phyloP scores from a whole-genome alignment of 352 stramenopile species.

The Phytopythium chamaehyphon region DNA sequence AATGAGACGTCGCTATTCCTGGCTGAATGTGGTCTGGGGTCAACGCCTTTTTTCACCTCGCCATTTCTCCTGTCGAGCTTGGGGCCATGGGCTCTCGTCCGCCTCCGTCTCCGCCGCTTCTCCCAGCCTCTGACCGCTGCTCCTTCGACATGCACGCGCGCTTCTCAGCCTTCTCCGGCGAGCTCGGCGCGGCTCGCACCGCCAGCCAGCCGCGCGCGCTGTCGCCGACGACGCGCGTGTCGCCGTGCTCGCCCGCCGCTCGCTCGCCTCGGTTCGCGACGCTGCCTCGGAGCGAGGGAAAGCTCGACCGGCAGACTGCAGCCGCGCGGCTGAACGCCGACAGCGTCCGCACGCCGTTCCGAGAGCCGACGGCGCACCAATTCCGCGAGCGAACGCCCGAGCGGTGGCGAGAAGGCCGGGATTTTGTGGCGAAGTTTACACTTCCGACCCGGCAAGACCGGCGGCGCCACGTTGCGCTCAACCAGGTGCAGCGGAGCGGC shows the following conservation, averaged over 20 bases:
- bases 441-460: constrained; percentile 63
- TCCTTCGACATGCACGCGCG: constrained; percentile 33
- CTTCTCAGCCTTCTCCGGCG: constrained; percentile 25
- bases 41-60: background rate
- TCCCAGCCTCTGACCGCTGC: constrained; percentile 19
- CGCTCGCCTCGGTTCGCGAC: constrained; percentile 27
- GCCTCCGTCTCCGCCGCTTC: background rate
- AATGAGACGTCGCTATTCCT: too few relatives aligned
- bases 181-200: constrained; percentile 8
- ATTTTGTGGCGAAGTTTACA: constrained; percentile 71
- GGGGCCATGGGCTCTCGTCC: background rate
- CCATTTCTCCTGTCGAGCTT: background rate
- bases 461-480: constrained; percentile 38
- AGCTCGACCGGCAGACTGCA: constrained; percentile 26
- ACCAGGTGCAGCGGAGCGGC: constrained; percentile 41
- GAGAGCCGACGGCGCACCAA: constrained; percentile 33
- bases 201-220: constrained; percentile 9
- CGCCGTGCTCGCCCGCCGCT: constrained; percentile 18
- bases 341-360: constrained; percentile 39
- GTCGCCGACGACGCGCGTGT: constrained; percentile 13
- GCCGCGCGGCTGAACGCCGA: constrained; percentile 42
- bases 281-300: constrained; percentile 14
- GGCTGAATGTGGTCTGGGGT: background rate
- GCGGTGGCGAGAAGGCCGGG: constrained; percentile 13
- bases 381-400: constrained; percentile 28